Base-by-base conservation (phyloP, 495 filamentous ascomycete genomes). In the Articulospora tetracladia region DNA sequence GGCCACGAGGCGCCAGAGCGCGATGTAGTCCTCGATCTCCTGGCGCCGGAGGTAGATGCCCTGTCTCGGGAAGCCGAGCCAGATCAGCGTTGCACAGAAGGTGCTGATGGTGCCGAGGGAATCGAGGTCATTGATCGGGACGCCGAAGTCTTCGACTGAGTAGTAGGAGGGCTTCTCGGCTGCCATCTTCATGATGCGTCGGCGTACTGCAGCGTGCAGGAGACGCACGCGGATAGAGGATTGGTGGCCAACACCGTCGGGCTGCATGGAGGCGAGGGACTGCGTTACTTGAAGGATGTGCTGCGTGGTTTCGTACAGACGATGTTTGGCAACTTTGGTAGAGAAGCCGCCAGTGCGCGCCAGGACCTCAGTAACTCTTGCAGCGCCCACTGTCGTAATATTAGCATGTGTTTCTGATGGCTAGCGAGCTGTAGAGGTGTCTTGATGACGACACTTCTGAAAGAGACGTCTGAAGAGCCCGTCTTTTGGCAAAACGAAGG, bases 331-430 rank as follows among this genome's bases (percentile, higher is more conserved):
- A 7, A 88, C 83, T 62, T 86, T 81, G 0, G 79, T 79, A 6
- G 83, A 81, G 71, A 95, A 95, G 0, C 91, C 91, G 17, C 90
- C 90, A 13, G 91, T 96, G 19, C 90, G 79, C 19, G 86, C 76
- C 1, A 94, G 78, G 0, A 88, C 90, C 68, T 93, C 88, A 30
- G 89, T 87, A 1, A 92, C 81, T 17, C 87, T 76, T 0, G 72
- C 75, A 15, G 81, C 76, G n/a, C n/a, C n/a, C n/a, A n/a, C 39
- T 44, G 17, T n/a, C 3, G 8, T n/a, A n/a, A 15, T 44, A n/a
- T 44, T 19, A 44, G 39, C 15, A 17, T n/a, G n/a, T n/a, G n/a
- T n/a, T n/a, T n/a, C n/a, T n/a, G n/a, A n/a, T n/a, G n/a, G n/a
- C n/a, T n/a, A n/a, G n/a, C n/a, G n/a, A n/a, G n/a, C n/a, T n/a